A percentile compares a stretch with the other conserved stretches of the same genome.
phyloP scores from a whole-genome alignment of 495 filamentous ascomycete species.

The Penicillium coprophilum region DNA sequence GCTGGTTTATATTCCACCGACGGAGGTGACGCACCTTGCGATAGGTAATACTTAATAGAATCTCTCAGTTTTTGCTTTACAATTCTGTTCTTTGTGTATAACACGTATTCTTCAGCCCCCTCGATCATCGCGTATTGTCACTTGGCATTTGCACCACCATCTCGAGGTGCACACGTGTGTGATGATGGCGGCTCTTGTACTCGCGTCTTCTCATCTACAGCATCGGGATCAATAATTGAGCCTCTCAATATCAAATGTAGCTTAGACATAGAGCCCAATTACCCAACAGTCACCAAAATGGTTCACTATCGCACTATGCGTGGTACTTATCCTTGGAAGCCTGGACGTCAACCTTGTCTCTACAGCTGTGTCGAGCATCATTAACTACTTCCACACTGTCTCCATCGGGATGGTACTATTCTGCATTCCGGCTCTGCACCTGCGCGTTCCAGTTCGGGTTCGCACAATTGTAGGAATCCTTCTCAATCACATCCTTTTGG shows the following conservation, averaged over 20 bases:
- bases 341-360: constrained; percentile 30
- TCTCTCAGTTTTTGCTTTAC: constrained; percentile 23
- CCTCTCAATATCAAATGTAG: background rate
- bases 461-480: constrained; percentile 33
- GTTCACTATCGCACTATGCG: constrained; percentile 17
- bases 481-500: constrained; percentile 29
- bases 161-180: background rate
- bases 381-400: constrained; percentile 27
- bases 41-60: constrained; percentile 43
- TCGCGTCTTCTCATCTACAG: background rate
- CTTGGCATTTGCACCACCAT: too few relatives aligned
- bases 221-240: background rate
- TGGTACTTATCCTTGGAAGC: constrained; percentile 19
- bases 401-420: constrained; percentile 32
- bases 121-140: background rate
- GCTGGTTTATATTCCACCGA: constrained; percentile 20
- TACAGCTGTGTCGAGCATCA: constrained; percentile 32
- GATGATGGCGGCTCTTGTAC: background rate
- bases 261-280: constrained; percentile 1
- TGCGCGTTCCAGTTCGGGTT: constrained; percentile 37
- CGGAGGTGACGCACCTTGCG: constrained; percentile 27
- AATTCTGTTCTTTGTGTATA: background rate
- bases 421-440: constrained; percentile 24
- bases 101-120: background rate
- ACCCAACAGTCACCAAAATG: constrained; percentile 22